These are phyloP conservation scores for Chenopodium quinoa DNA, from an alignment of 148 eudicot genomes.

Conservation along the genomic window DNA sequence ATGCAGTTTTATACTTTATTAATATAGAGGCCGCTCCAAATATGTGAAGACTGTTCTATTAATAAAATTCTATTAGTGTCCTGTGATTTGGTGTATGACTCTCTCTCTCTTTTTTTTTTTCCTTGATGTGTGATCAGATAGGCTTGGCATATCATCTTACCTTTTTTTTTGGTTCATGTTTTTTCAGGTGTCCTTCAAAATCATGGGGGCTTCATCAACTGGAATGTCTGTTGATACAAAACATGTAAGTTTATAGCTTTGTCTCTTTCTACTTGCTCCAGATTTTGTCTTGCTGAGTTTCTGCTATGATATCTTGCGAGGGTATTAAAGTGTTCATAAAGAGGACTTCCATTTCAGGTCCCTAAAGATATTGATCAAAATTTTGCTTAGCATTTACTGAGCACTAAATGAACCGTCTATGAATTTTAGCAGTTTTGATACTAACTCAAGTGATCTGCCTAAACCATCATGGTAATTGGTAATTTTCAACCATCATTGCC, in stretches of 20 bases:
- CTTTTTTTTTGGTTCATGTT: slow-evolving; percentile 18
- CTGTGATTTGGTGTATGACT: neutral
- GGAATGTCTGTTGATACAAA: slow-evolving; percentile 88
- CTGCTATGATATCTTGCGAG: neutral
- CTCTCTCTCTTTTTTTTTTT: neutral
- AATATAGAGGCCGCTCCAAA: neutral
- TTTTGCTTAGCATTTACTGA: neutral
- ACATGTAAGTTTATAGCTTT: slow-evolving; percentile 58
- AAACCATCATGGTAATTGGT: neutral
- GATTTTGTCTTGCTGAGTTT: slow-evolving; percentile 3
- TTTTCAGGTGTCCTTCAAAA: slow-evolving; percentile 91
- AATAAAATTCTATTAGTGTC: neutral
- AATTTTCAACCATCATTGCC: neutral
- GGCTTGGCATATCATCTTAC: slow-evolving; percentile 14
- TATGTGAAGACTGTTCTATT: neutral
- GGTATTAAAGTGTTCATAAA: neutral
- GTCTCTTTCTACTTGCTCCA: slow-evolving; percentile 6
- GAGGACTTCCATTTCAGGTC: neutral
- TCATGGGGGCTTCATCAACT: slow-evolving; percentile 76
- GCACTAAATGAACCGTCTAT: neutral
- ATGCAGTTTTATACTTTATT: neutral
- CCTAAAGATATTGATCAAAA: neutral
- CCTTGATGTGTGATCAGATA: neutral
- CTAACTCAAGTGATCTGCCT: neutral
- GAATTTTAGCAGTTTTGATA: neutral